Percentiles rank a stretch among this genome's conserved stretches.
These are phyloP conservation scores for Volvariella volvacea DNA, from an alignment of 1,284 basidiomycete species.

Conservation along the genomic window DNA sequence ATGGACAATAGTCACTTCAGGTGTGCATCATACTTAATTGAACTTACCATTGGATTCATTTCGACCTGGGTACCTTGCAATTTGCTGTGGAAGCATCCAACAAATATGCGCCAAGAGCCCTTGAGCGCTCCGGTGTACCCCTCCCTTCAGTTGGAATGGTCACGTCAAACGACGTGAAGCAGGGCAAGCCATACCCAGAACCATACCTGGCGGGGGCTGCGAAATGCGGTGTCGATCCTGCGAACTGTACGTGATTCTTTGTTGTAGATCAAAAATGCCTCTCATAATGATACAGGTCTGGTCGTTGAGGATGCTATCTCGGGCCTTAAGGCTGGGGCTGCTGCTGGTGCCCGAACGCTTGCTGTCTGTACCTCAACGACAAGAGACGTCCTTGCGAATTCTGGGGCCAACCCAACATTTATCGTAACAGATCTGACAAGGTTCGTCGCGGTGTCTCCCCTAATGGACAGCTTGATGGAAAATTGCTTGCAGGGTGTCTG, in stretches of 20 bases:
- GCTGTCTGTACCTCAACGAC: constrained; percentile 80
- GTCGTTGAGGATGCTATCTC: constrained; percentile 84
- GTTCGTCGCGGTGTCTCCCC: constrained; percentile 23
- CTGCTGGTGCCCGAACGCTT: constrained; percentile 68
- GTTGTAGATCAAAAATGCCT: neutral
- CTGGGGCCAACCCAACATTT: constrained; percentile 43
- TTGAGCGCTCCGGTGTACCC: constrained; percentile 52
- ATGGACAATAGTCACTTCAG: constrained; percentile 76
- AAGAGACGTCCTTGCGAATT: constrained; percentile 41
- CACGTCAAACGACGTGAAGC: constrained; percentile 66
- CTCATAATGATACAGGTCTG: constrained; percentile 40
- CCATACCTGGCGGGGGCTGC: constrained; percentile 68
- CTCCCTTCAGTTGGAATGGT: constrained; percentile 51
- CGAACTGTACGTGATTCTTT: constrained; percentile 36
- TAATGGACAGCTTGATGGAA: neutral
- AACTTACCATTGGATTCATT: no score
- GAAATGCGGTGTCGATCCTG: constrained; percentile 40
- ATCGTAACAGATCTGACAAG: constrained; percentile 46
- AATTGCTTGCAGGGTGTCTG: constrained; percentile 25
- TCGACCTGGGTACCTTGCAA: no score
- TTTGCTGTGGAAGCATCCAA: constrained; percentile 44
- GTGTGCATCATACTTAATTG: constrained; percentile 25
- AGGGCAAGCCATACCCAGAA: constrained; percentile 78
- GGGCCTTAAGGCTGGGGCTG: constrained; percentile 66
- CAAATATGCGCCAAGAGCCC: constrained; percentile 57